Conservation (phyloP, 192 early-diverging fungal species). For the Geranomyces variabilis region DNA sequence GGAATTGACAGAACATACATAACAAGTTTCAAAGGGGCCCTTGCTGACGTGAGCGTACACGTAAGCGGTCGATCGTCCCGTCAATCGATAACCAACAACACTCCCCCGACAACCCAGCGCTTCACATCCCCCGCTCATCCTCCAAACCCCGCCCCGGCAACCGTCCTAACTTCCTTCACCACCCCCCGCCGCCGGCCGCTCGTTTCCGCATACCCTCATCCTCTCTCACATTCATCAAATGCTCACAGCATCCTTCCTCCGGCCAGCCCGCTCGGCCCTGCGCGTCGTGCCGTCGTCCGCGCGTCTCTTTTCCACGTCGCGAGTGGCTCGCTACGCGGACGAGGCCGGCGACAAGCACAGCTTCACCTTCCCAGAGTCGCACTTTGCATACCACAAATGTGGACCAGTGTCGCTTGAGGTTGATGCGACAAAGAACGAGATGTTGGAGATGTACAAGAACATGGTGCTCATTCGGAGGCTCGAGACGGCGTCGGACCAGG, state of each 20-base stretch:
- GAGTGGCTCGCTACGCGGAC: neutral
- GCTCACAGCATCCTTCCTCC: neutral
- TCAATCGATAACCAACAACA: too few relatives aligned
- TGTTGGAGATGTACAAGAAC: constrained; percentile 80
- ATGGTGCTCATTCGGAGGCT: constrained; percentile 90
- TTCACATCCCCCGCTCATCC: too few relatives aligned
- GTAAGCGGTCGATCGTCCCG: too few relatives aligned
- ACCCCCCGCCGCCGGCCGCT: too few relatives aligned
- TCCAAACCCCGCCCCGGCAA: too few relatives aligned
- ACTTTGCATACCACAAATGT: constrained; percentile 86
- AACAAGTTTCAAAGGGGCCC: too few relatives aligned
- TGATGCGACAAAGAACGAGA: constrained; percentile 70
- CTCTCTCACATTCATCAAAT: neutral
- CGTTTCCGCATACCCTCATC: neutral
- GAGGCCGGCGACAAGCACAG: constrained; percentile 39
- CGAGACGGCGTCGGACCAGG: constrained; percentile 88
- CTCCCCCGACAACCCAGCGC: too few relatives aligned
- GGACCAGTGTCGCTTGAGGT: constrained; percentile 65
- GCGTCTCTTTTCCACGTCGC: constrained; percentile 1
- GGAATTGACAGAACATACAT: too few relatives aligned
- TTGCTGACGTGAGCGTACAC: too few relatives aligned
- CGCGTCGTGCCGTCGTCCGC: neutral
- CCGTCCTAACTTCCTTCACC: too few relatives aligned
- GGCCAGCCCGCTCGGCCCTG: neutral
- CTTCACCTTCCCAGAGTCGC: constrained; percentile 71